phyloP scores from a whole-genome alignment of 2,329 filamentous ascomycete species.

The Trichoderma simmonsii region DNA sequence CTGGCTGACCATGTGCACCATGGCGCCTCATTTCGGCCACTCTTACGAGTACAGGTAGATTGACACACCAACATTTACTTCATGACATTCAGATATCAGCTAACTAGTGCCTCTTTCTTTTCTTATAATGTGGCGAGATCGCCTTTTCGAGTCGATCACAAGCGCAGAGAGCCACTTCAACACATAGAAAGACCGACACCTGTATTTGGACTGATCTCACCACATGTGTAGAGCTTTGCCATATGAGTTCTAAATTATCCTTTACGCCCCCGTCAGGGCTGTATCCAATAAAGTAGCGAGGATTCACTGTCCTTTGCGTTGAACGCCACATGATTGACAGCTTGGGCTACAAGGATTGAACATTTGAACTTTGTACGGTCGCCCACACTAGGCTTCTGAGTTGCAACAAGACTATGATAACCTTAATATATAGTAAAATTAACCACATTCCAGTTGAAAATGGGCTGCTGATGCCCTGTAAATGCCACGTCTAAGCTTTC shows the following conservation, averaged over 20 bases:
- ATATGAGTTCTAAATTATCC: neutral
- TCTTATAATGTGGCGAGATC: too few relatives aligned
- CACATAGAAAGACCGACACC: neutral
- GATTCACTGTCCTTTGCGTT: neutral
- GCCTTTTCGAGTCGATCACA: neutral
- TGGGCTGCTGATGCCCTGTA: neutral
- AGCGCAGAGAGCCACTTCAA: neutral
- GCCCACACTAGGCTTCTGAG: neutral
- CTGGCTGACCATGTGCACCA: too few relatives aligned
- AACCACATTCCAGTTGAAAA: neutral
- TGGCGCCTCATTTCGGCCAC: too few relatives aligned
- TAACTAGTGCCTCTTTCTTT: too few relatives aligned
- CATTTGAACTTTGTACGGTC: neutral
- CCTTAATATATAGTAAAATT: neutral
- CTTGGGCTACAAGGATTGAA: neutral
- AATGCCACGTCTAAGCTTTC: neutral
- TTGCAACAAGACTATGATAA: neutral
- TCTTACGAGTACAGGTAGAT: too few relatives aligned
- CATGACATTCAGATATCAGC: too few relatives aligned
- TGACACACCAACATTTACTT: too few relatives aligned
- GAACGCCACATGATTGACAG: neutral
- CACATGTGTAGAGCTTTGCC: neutral
- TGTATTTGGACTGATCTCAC: neutral
- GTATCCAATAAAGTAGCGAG: neutral
- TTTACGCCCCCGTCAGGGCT: neutral